phyloP scores from a whole-genome alignment of 345 rosid species.

The thale cress (Arabidopsis thaliana) region TAIR10.1 NC_003070.9:8858001-8858500 shows the following conservation, averaged over 20 bases:
- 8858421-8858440: conserved; percentile 59
- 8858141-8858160: conserved; percentile 50
- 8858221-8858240: not conserved
- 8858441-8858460: conserved; percentile 55
- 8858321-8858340: not conserved
- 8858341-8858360: not conserved
- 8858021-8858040: not conserved
- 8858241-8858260: not conserved
- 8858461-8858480: conserved; percentile 57
- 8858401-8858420: conserved; percentile 51
- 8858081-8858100: conserved; percentile 55
- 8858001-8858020: conserved; percentile 14
- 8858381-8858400: conserved; percentile 45
- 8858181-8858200: not conserved
- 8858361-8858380: conserved; percentile 28
- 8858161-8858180: not conserved
- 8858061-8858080: conserved; percentile 20
- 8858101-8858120: conserved; percentile 53
- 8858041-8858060: not conserved
- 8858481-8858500: conserved; percentile 51
- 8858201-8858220: not conserved
- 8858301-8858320: not conserved
- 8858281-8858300: not conserved
- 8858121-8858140: conserved; percentile 54
- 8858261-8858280: not conserved